Evolutionary conservation across 768 basidiomycete genomes (phyloP).

Genomic region (Suillus alpinus): DNA sequence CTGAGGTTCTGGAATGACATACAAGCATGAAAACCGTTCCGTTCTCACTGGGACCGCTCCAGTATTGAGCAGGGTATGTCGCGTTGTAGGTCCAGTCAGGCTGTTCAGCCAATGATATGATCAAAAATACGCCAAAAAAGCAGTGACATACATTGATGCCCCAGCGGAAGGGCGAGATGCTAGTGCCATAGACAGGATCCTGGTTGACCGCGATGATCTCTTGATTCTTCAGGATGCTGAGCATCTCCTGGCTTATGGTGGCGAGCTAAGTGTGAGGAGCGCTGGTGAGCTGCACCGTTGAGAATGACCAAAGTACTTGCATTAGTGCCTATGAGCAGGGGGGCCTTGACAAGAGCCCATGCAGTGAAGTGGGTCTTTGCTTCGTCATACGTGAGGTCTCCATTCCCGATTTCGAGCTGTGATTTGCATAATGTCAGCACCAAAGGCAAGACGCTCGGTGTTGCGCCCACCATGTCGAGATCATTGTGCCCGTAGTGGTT

Average conservation of each 20-base stretch:
- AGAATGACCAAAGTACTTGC: conserved; percentile 31
- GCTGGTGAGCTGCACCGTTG: background rate
- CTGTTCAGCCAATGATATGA: conserved; percentile 16
- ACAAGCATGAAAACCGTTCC: conserved; percentile 70
- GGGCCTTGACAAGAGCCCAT: conserved; percentile 69
- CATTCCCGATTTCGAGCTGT: conserved; percentile 64
- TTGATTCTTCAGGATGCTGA: conserved; percentile 54
- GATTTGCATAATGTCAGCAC: conserved; percentile 6
- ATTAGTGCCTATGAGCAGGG: conserved; percentile 60
- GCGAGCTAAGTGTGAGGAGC: conserved; percentile 39
- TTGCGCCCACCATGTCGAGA: conserved; percentile 53
- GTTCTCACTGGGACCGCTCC: conserved; percentile 62
- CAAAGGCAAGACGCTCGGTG: background rate
- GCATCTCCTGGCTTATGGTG: conserved; percentile 44
- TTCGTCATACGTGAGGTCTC: conserved; percentile 58
- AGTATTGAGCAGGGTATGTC: conserved; percentile 60
- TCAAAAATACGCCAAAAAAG: background rate
- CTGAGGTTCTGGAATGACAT: conserved; percentile 12
- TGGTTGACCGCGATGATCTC: conserved; percentile 70
- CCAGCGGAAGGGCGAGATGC: conserved; percentile 68
- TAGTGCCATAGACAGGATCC: conserved; percentile 58
- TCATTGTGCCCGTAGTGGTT: conserved; percentile 67
- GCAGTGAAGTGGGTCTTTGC: conserved; percentile 68
- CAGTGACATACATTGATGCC: conserved; percentile 51
- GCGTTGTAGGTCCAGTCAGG: conserved; percentile 35